Evolutionary conservation across 2,329 filamentous ascomycete genomes (phyloP).

Genomic region (Fusarium foetens): DNA sequence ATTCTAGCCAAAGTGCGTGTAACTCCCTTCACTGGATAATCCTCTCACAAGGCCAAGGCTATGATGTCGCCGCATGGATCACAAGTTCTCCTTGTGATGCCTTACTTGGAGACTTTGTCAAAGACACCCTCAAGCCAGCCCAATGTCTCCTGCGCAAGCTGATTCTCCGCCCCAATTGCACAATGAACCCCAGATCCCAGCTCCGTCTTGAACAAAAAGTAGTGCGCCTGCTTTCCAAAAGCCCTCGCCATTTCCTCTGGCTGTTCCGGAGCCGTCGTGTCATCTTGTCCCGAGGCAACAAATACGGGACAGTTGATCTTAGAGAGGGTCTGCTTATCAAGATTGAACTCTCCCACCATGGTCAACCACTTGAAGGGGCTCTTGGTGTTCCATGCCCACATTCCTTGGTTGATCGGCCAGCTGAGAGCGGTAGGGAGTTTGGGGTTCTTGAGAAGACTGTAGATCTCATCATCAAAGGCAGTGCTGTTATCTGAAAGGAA

Average conservation of each 20-base stretch:
- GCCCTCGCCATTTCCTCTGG: not conserved
- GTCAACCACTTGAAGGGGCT: not conserved
- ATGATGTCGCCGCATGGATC: accelerated
- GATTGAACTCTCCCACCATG: constrained; percentile 6
- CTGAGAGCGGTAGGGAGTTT: not conserved
- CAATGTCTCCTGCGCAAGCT: not conserved
- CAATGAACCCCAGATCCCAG: not conserved
- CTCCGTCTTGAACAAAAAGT: not conserved
- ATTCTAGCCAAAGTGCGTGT: not conserved
- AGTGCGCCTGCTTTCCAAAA: not conserved
- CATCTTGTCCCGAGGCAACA: not conserved
- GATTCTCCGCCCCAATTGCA: not conserved
- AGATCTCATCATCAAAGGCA: not conserved
- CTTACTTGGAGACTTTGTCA: not conserved
- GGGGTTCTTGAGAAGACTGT: not conserved
- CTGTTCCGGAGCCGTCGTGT: not conserved
- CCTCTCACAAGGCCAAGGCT: accelerated
- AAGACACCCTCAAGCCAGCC: not conserved
- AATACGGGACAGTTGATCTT: constrained; percentile 13
- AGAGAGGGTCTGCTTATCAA: constrained; percentile 15
- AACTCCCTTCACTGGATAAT: accelerated
- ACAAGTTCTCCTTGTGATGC: accelerated
- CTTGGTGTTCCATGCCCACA: constrained; percentile 4
- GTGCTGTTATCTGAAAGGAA: not conserved
- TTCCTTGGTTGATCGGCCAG: not conserved